Evolutionary conservation across 352 stramenopile species (phyloP), one percentile per base, ranked within the genome.

Genomic region (Nothophytophthora sp.): DNA sequence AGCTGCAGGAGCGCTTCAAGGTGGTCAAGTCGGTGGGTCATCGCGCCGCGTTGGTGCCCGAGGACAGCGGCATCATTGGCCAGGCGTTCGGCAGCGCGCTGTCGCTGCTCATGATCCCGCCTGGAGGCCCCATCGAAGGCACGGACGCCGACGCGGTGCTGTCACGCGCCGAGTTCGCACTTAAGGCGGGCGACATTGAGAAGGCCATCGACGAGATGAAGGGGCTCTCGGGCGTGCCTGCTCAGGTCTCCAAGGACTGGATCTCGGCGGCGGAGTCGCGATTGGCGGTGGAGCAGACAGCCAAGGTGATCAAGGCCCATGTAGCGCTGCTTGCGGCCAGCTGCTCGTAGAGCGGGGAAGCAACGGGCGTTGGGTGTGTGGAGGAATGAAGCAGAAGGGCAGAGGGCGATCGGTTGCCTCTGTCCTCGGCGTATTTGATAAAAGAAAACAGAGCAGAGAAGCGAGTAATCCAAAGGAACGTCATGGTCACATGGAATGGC

Each of bases 1-100:
- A 94, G 60, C 73, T 94, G 35, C 81, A 94, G 64, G 79, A 91
- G 42, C 83, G 83, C 45, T 94, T 94, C 57, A 85, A 84, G 37
- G 77, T 81, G 16, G 83, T 94, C 36, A 88, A 88, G 55, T 80
- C 75, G 37, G 73, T 85, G 13, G 81, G 76, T 19, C 78, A 84
- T 34, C 81, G 80, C 33, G 73, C 81, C 9, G 70, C 81, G 18
- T 72, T 94, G 33, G 71, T 90, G 37, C 79, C 83, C 3, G 78
- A 88, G 36, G 73, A 75, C 42, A 84, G 73, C 38, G 81, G 83
- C 4, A 79, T 94, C 22, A 51, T 86, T 7, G 81, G 83, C 9
- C 83, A 94, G 55, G 55, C 86, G 22, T 90, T 92, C 55, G 79
- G 76, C 25, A 70, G 65, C 2, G 81, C 73, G 19, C 59, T 94